These are phyloP conservation scores for Clavispora santaluciae DNA, from an alignment of 805 yeast genomes.

Conservation along the genomic window DNA sequence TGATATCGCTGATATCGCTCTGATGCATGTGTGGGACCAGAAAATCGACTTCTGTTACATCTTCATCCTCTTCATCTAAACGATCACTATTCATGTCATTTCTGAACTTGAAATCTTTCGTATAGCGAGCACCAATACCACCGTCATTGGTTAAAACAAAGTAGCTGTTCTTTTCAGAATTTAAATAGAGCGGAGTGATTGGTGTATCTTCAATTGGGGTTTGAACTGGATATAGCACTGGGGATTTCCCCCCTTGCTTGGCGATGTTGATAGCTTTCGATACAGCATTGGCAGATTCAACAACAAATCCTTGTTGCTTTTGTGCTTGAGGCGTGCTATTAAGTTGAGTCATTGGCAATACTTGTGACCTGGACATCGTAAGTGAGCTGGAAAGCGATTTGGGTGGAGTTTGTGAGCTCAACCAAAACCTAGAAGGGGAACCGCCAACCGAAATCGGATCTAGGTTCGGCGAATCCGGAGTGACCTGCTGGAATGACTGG, in stretches of 20 bases:
- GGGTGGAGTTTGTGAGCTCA: constrained; percentile 53
- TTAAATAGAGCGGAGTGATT: constrained; percentile 36
- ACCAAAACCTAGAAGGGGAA: constrained; percentile 52
- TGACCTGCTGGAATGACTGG: constrained; percentile 7
- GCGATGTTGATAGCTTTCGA: constrained; percentile 9
- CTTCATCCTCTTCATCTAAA: constrained; percentile 4
- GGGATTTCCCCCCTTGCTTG: constrained; percentile 22
- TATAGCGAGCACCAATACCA: background rate
- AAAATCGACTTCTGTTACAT: background rate
- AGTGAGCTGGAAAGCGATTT: constrained; percentile 22
- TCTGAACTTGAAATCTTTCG: background rate
- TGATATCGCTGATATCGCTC: background rate
- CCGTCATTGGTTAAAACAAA: constrained; percentile 6
- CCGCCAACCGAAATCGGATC: constrained; percentile 50
- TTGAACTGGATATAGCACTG: constrained; percentile 36
- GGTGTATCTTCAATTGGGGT: constrained; percentile 41
- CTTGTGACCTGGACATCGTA: constrained; percentile 15
- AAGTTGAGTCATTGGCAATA: constrained; percentile 1
- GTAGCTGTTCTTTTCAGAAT: constrained; percentile 10
- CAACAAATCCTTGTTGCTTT: too few species aligned
- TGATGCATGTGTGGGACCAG: background rate
- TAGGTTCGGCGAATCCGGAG: constrained; percentile 50
- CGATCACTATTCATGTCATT: background rate
- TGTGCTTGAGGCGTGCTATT: background rate
- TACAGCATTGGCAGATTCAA: constrained; percentile 5